Conservation (phyloP, 73 alveolate genomes). For the Tetrahymena malaccensis region DNA sequence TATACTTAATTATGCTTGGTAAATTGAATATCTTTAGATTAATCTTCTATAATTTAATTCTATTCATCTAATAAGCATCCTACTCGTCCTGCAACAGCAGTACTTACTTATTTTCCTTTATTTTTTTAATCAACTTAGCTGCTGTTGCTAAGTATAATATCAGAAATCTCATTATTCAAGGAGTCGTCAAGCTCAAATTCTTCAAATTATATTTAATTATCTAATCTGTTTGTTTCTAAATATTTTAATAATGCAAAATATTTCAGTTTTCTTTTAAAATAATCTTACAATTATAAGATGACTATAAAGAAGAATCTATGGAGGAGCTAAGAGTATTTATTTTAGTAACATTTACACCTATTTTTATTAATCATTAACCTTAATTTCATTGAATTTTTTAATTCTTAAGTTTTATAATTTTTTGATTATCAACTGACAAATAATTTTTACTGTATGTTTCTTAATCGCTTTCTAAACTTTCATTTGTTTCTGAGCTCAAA, state of each 20-base stretch:
- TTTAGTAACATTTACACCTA: not conserved
- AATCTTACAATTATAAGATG: not conserved
- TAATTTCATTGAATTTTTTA: not conserved
- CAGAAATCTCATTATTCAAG: not conserved
- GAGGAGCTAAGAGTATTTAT: not conserved
- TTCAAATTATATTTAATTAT: not conserved
- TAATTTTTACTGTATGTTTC: not conserved
- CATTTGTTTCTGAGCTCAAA: not conserved
- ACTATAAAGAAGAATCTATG: not conserved
- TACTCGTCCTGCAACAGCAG: not conserved
- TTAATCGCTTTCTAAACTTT: not conserved
- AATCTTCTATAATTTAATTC: not conserved
- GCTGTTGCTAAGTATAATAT: not conserved
- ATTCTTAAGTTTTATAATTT: not conserved
- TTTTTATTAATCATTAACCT: not conserved
- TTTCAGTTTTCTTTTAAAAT: not conserved
- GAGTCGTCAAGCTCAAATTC: not conserved
- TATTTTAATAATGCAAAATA: not conserved
- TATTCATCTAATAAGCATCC: not conserved
- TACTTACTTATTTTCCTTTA: not conserved
- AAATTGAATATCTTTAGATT: not conserved
- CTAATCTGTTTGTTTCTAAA: not conserved
- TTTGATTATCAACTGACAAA: not conserved
- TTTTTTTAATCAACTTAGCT: not conserved
- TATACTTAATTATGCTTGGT: not conserved